A percentile compares a stretch with the other conserved stretches of the same genome.
Evolutionary conservation across 23 red algal genomes (phyloP).

Genomic region (Cyanidiococcus yangmingshanensis): DNA sequence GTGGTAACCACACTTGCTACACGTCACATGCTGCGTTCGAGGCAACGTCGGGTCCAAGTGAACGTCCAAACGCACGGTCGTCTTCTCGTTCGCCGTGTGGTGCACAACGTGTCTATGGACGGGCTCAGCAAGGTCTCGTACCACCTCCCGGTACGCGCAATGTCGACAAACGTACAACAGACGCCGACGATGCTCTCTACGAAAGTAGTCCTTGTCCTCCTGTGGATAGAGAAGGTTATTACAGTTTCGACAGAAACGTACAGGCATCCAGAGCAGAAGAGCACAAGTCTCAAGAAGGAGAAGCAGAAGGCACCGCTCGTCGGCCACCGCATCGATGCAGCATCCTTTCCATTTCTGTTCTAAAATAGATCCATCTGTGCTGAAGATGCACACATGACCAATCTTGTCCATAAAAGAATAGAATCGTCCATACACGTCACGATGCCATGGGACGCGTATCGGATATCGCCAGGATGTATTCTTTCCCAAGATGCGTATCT

Average conservation of each 20-base stretch:
- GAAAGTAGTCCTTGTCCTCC: conserved; percentile 46
- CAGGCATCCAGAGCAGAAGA: conserved; percentile 29
- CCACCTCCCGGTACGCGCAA: conserved; percentile 37
- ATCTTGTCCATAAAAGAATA: too few species aligned
- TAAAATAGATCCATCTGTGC: too few species aligned
- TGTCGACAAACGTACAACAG: conserved; percentile 67
- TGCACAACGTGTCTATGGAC: conserved; percentile 75
- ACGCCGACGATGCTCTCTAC: conserved; percentile 33
- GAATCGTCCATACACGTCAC: too few species aligned
- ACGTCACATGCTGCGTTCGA: conserved; percentile 62
- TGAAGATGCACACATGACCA: too few species aligned
- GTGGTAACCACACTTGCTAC: conserved; percentile 54
- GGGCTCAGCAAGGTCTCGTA: conserved; percentile 38
- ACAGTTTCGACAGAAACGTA: conserved; percentile 33
- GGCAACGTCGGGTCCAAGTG: conserved; percentile 67
- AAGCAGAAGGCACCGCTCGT: too few species aligned
- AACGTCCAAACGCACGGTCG: conserved; percentile 58
- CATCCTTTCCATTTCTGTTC: too few species aligned
- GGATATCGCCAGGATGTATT: too few species aligned
- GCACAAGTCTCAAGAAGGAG: too few species aligned
- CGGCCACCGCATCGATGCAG: too few species aligned
- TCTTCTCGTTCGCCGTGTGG: conserved; percentile 65
- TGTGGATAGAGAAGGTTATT: conserved; percentile 85
- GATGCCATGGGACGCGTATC: too few species aligned
- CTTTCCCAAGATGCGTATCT: too few species aligned